These are phyloP conservation scores for Lactifluus subvellereus DNA, from an alignment of 768 basidiomycete genomes.

Conservation along the genomic window DNA sequence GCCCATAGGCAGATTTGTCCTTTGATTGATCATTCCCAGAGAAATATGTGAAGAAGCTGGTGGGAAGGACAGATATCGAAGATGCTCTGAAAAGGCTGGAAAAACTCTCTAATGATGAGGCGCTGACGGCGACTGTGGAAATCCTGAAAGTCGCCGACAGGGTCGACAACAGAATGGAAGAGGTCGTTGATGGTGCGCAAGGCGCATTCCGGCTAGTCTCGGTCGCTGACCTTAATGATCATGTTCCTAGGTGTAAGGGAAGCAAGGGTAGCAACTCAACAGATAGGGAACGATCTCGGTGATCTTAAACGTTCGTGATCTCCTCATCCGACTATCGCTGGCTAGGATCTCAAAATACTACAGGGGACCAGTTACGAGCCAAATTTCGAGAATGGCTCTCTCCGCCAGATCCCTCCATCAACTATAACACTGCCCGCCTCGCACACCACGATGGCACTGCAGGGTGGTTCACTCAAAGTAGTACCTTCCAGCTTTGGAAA, in stretches of 20 bases:
- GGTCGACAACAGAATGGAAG: background rate
- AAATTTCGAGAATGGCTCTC: no score
- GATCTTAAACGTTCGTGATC: background rate
- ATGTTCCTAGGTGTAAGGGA: no score
- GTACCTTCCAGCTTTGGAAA: no score
- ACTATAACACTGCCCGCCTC: no score
- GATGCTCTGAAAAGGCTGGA: conserved; percentile 2
- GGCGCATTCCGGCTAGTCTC: background rate
- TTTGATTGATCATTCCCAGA: background rate
- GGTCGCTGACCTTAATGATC: background rate
- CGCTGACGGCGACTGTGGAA: background rate
- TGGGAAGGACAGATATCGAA: background rate
- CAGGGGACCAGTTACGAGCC: no score
- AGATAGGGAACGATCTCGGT: background rate
- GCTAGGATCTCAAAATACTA: no score
- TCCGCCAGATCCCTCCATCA: no score
- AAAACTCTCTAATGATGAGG: background rate
- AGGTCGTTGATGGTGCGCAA: background rate
- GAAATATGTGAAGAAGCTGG: background rate
- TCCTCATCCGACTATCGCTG: no score
- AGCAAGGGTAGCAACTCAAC: background rate
- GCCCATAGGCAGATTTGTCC: background rate
- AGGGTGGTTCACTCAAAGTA: no score
- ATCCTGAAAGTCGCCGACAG: background rate
- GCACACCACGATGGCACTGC: no score